Evolutionary conservation across 2,329 filamentous ascomycete genomes (phyloP).

Genomic region (Venturia asperata): DNA sequence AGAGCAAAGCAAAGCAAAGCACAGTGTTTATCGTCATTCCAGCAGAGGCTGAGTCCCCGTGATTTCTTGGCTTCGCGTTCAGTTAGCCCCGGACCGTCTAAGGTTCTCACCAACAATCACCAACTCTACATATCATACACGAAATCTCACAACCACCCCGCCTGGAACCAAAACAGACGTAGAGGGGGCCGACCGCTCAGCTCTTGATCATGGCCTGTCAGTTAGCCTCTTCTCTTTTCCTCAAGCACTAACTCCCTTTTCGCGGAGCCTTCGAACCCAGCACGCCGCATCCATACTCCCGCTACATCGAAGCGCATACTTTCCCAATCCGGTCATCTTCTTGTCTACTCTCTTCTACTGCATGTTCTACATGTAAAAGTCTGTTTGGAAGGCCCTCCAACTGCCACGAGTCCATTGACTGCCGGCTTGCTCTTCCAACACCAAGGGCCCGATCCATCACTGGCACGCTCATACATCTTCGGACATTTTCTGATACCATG

Average conservation of each 20-base stretch:
- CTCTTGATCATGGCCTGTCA: constrained; percentile 53
- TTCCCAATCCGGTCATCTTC: constrained; percentile 7
- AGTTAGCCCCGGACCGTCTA: too few relatives aligned
- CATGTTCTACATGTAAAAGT: background rate
- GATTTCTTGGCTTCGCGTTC: too few relatives aligned
- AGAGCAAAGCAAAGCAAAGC: too few relatives aligned
- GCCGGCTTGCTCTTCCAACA: background rate
- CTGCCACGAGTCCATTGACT: constrained; percentile 8
- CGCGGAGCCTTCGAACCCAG: constrained; percentile 25
- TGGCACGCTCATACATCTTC: constrained; percentile 31
- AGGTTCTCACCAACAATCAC: background rate
- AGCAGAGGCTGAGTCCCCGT: too few relatives aligned
- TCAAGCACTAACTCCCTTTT: background rate
- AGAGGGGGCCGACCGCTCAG: constrained; percentile 35
- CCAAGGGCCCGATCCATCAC: constrained; percentile 22
- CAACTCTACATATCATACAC: background rate
- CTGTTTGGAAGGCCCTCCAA: background rate
- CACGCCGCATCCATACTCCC: constrained; percentile 30
- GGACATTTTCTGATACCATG: constrained; percentile 31
- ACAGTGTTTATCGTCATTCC: too few relatives aligned
- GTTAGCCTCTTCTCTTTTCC: constrained; percentile 28
- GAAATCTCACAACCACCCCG: constrained; percentile 16
- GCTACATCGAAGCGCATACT: constrained; percentile 27
- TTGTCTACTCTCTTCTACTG: background rate
- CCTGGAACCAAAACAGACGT: constrained; percentile 21